A percentile compares a stretch with the other conserved stretches of the same genome.
Evolutionary conservation across 2,329 filamentous ascomycete genomes (phyloP).

Genomic region (Aulographum hederae): DNA sequence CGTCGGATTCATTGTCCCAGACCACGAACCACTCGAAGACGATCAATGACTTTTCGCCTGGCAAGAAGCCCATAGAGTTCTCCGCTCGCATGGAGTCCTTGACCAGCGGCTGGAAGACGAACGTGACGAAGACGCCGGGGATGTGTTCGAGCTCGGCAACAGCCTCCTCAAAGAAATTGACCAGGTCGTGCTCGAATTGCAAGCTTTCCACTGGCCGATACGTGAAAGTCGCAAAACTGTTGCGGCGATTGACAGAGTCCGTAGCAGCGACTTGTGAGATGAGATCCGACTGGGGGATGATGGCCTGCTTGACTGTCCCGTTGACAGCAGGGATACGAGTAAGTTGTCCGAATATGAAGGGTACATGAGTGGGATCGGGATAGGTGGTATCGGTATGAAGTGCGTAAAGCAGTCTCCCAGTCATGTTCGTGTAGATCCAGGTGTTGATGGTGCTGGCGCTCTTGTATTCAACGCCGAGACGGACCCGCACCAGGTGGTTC

Average conservation of each 20-base stretch:
- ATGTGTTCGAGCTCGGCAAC: background rate
- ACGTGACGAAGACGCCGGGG: background rate
- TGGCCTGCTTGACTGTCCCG: too few species aligned
- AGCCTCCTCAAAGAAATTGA: background rate
- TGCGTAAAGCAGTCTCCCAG: too few species aligned
- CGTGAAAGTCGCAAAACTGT: slow-evolving; percentile 1
- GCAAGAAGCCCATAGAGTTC: background rate
- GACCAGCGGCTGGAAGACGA: background rate
- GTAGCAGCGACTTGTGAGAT: background rate
- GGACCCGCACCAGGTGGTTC: too few species aligned
- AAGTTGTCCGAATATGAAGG: too few species aligned
- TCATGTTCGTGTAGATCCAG: too few species aligned
- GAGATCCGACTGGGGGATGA: background rate
- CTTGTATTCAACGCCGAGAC: too few species aligned
- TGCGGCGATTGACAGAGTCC: background rate
- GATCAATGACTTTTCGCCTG: background rate
- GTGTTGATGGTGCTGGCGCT: too few species aligned
- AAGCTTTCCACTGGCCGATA: background rate
- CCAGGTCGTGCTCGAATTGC: slow-evolving; percentile 1
- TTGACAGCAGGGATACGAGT: too few species aligned
- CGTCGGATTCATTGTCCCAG: background rate
- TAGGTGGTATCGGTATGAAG: too few species aligned
- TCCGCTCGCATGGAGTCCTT: background rate
- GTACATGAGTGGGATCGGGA: too few species aligned
- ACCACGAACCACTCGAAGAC: background rate